These are phyloP conservation scores for Penicillium nucicola DNA, from an alignment of 495 filamentous ascomycete species.

Conservation along the genomic window DNA sequence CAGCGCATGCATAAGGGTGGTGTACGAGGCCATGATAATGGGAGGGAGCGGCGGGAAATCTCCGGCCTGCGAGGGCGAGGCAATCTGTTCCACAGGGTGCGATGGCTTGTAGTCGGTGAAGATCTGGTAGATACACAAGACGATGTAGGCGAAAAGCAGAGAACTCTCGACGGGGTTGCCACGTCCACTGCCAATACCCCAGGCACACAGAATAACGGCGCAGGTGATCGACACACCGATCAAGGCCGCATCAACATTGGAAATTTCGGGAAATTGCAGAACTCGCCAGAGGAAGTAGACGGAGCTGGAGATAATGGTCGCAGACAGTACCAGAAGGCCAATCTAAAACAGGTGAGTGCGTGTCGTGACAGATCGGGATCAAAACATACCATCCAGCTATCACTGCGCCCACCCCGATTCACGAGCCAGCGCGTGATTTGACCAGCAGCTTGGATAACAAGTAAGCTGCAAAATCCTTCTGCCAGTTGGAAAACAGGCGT, in stretches of 20 bases:
- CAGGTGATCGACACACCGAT: conserved; percentile 91
- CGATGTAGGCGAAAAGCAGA: conserved; percentile 92
- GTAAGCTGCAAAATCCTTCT: conserved; percentile 92
- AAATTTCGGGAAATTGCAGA: conserved; percentile 86
- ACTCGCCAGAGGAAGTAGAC: conserved; percentile 97
- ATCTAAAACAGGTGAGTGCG: conserved; percentile 56
- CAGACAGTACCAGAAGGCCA: conserved; percentile 78
- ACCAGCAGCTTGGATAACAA: conserved; percentile 92
- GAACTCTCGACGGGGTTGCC: conserved; percentile 96
- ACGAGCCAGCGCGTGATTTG: conserved; percentile 96
- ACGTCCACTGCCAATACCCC: conserved; percentile 90
- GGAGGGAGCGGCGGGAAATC: conserved; percentile 94
- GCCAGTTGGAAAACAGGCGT: conserved; percentile 93
- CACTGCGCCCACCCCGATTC: conserved; percentile 79
- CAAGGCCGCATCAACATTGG: conserved; percentile 87
- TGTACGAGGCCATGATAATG: conserved; percentile 98
- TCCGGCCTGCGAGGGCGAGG: conserved; percentile 54
- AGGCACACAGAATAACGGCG: conserved; percentile 85
- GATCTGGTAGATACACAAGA: conserved; percentile 97
- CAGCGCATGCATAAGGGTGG: conserved; percentile 80
- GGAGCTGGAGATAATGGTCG: conserved; percentile 86
- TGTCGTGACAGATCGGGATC: conserved; percentile 17
- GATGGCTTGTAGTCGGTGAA: conserved; percentile 96
- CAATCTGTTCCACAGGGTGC: conserved; percentile 51
- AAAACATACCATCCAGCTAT: conserved; percentile 90